A percentile compares a stretch with the other conserved stretches of the same genome.
These are phyloP conservation scores for Pseudocercospora musae DNA, from an alignment of 2,329 filamentous ascomycete species.

Conservation along the genomic window DNA sequence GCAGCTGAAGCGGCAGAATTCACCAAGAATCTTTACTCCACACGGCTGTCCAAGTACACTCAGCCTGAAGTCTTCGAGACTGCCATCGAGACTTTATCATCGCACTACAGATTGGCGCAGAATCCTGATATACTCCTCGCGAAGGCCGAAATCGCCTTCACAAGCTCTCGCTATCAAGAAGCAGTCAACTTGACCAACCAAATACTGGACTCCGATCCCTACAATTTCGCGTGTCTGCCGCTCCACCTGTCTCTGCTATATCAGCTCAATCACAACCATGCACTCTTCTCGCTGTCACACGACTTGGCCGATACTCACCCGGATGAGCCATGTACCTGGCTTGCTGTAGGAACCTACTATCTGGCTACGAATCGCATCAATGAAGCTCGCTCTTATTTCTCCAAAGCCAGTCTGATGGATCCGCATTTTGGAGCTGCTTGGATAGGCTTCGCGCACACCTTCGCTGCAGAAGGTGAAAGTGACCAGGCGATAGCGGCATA, in stretches of 20 bases:
- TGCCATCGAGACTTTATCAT: conserved; percentile 85
- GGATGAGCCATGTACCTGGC: conserved; percentile 85
- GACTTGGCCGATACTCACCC: conserved; percentile 89
- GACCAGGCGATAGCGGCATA: conserved; percentile 98
- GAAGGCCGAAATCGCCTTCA: conserved; percentile 86
- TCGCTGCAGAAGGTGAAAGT: conserved; percentile 94
- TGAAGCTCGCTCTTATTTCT: conserved; percentile 92
- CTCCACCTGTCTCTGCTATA: conserved; percentile 88
- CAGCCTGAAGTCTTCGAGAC: conserved; percentile 78
- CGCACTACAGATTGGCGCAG: conserved; percentile 80
- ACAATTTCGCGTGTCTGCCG: conserved; percentile 85
- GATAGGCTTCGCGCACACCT: conserved; percentile 98
- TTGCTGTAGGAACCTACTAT: conserved; percentile 95
- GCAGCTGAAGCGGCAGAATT: conserved; percentile 90
- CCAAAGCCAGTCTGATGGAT: conserved; percentile 95
- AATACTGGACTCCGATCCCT: conserved; percentile 78
- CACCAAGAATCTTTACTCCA: conserved; percentile 93
- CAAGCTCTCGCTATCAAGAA: conserved; percentile 88
- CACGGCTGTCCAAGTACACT: conserved; percentile 89
- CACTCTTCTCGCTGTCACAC: conserved; percentile 87
- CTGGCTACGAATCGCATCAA: conserved; percentile 83
- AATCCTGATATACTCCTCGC: conserved; percentile 91
- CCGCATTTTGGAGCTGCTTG: conserved; percentile 95
- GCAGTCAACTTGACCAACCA: conserved; percentile 79
- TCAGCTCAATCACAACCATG: conserved; percentile 81